Percentiles rank a stretch among this genome's conserved stretches.
Evolutionary conservation across 805 yeast species (phyloP).

Genomic region (Schwanniomyces yamadae): DNA sequence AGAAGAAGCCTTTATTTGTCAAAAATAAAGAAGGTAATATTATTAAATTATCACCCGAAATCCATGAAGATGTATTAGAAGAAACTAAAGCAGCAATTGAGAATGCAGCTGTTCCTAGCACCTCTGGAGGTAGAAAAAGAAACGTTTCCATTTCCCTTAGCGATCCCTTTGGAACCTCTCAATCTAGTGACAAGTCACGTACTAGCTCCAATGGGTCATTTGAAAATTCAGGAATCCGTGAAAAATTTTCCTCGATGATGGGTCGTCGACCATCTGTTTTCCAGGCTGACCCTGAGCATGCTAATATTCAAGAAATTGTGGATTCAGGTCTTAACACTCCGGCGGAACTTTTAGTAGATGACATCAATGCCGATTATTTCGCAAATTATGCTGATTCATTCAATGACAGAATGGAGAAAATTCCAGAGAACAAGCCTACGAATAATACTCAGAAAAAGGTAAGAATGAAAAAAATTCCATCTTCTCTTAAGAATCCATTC

Average conservation of each 20-base stretch:
- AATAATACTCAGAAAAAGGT: conserved; percentile 16
- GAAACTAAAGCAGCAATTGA: neutral
- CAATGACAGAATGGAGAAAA: conserved; percentile 5
- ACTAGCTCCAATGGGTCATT: conserved; percentile 1
- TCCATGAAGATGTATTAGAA: conserved; percentile 23
- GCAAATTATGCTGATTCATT: conserved; percentile 10
- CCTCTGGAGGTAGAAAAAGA: neutral
- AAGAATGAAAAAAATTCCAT: conserved; percentile 53
- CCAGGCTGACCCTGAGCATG: conserved; percentile 38
- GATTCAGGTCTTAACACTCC: conserved; percentile 42
- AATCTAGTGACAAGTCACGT: neutral
- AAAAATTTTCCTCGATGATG: conserved; percentile 37
- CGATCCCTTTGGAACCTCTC: neutral
- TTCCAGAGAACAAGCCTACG: conserved; percentile 4
- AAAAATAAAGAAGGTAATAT: conserved; percentile 43
- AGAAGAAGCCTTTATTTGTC: conserved; percentile 65
- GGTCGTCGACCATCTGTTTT: conserved; percentile 41
- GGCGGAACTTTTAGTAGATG: conserved; percentile 38
- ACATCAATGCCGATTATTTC: conserved; percentile 29
- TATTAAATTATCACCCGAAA: conserved; percentile 42
- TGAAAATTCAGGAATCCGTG: conserved; percentile 19
- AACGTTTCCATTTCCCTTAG: neutral
- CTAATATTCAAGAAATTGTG: conserved; percentile 37
- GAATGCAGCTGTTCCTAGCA: neutral
- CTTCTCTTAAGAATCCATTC: conserved; percentile 58